phyloP scores from a whole-genome alignment of 2,329 filamentous ascomycete genomes.

The Trichoderma sp. region DNA sequence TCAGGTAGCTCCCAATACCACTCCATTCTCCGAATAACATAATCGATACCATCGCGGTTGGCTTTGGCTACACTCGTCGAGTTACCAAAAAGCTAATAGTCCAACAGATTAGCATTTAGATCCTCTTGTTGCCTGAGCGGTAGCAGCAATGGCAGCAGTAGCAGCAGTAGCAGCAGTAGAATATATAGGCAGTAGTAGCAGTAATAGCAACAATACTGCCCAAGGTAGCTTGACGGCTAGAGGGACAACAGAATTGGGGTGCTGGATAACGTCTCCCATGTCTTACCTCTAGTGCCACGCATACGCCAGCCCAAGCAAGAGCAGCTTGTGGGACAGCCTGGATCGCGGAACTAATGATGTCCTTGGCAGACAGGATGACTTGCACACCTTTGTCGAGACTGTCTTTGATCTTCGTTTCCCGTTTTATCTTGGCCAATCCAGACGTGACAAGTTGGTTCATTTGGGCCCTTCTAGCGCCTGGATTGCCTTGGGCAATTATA shows the following conservation, averaged over 20 bases:
- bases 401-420: slow-evolving; percentile 35
- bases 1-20: slow-evolving; percentile 44
- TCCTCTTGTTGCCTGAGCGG: background rate
- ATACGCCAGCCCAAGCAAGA: slow-evolving; percentile 45
- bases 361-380: slow-evolving; percentile 34
- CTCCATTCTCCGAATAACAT: slow-evolving; percentile 45
- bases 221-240: too few species aligned
- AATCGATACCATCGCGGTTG: slow-evolving; percentile 42
- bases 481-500: background rate
- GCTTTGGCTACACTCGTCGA: slow-evolving; percentile 34
- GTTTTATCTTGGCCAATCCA: slow-evolving; percentile 38
- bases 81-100: slow-evolving; percentile 38
- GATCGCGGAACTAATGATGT: slow-evolving; percentile 36
- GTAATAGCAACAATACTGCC: too few species aligned
- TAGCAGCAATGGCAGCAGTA: too few species aligned
- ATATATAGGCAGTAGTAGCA: too few species aligned
- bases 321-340: slow-evolving; percentile 41
- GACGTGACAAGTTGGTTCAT: slow-evolving; percentile 39
- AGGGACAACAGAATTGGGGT: too few species aligned
- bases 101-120: slow-evolving; percentile 2
- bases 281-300: slow-evolving; percentile 40
- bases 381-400: slow-evolving; percentile 35
- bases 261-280: too few species aligned
- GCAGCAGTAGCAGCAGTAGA: too few species aligned
- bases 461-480: slow-evolving; percentile 31